A percentile compares a stretch with the other conserved stretches of the same genome.
Evolutionary conservation across 164 flowering plant species (phyloP).

Genomic region (Warburgia ugandensis): DNA sequence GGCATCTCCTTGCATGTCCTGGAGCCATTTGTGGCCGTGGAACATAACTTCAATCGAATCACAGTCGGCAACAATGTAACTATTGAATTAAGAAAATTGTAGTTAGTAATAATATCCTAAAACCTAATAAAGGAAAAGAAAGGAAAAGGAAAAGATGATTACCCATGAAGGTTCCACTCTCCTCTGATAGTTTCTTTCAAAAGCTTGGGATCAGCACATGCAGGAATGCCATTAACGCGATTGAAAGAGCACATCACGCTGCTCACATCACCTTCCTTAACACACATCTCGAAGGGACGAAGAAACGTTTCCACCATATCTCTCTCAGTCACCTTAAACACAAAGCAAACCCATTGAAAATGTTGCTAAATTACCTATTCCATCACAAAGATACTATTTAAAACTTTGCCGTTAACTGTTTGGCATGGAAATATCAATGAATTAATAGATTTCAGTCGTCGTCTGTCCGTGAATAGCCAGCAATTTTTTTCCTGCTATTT

Average conservation of each 20-base stretch:
- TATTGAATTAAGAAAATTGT: neutral
- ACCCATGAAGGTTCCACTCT: slow-evolving; percentile 63
- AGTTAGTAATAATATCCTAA: neutral
- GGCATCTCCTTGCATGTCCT: neutral
- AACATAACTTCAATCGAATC: slow-evolving; percentile 3
- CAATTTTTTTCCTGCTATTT: too few relatives aligned
- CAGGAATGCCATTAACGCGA: slow-evolving; percentile 15
- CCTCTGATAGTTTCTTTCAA: slow-evolving; percentile 40
- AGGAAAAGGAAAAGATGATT: neutral
- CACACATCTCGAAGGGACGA: slow-evolving; percentile 20
- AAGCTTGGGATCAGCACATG: slow-evolving; percentile 52
- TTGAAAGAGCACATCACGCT: slow-evolving; percentile 22
- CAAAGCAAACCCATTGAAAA: too few relatives aligned
- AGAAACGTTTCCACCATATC: slow-evolving; percentile 15
- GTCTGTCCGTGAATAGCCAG: too few relatives aligned
- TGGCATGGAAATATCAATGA: too few relatives aligned
- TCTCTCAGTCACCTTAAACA: slow-evolving; percentile 12
- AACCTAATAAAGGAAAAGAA: neutral
- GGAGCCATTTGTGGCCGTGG: neutral
- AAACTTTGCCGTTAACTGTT: too few relatives aligned
- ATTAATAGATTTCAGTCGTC: too few relatives aligned
- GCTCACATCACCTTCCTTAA: slow-evolving; percentile 18
- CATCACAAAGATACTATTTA: too few relatives aligned
- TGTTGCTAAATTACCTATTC: too few relatives aligned
- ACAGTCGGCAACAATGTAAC: slow-evolving; percentile 8